Percentiles rank a stretch among this genome's conserved stretches.
Conservation (phyloP, 441 rosid species). For the Gossypium schwendimanii region DNA sequence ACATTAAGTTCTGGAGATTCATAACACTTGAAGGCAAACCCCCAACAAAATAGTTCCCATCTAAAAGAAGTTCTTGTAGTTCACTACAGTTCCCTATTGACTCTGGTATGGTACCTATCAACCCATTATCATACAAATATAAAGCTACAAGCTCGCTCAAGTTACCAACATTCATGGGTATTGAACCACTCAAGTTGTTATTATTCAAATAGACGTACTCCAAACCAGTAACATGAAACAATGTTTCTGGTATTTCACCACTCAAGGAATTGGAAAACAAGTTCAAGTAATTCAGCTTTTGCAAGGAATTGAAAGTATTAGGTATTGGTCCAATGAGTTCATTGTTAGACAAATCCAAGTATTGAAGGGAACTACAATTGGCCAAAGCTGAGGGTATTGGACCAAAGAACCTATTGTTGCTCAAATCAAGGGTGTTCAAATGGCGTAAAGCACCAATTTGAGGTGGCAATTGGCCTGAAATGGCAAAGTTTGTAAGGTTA, state of each 20-base stretch:
- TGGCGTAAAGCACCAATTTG: slow-evolving; percentile 41
- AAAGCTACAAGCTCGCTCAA: slow-evolving; percentile 30
- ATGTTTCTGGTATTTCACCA: slow-evolving; percentile 45
- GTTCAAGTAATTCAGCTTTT: slow-evolving; percentile 23
- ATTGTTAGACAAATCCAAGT: slow-evolving; percentile 51
- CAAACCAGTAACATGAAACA: slow-evolving; percentile 37
- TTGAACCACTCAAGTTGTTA: slow-evolving; percentile 47
- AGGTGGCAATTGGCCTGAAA: slow-evolving; percentile 56
- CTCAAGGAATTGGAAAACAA: slow-evolving; percentile 43
- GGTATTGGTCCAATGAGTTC: slow-evolving; percentile 44
- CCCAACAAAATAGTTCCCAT: slow-evolving; percentile 42
- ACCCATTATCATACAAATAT: slow-evolving; percentile 26
- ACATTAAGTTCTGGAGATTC: slow-evolving; percentile 38
- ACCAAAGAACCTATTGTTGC: slow-evolving; percentile 43
- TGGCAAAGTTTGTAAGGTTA: slow-evolving; percentile 30
- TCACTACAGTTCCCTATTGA: slow-evolving; percentile 51
- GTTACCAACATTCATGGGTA: slow-evolving; percentile 48
- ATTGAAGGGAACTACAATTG: slow-evolving; percentile 35
- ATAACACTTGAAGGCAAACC: slow-evolving; percentile 49
- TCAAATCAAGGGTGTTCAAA: slow-evolving; percentile 41
- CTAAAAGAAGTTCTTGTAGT: slow-evolving; percentile 35
- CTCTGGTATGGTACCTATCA: slow-evolving; percentile 57
- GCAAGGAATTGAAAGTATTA: slow-evolving; percentile 29
- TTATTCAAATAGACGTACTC: slow-evolving; percentile 27
- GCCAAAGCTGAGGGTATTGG: slow-evolving; percentile 37